Conservation (phyloP, 2,329 filamentous ascomycete genomes). For the Colletotrichum magnum region DNA sequence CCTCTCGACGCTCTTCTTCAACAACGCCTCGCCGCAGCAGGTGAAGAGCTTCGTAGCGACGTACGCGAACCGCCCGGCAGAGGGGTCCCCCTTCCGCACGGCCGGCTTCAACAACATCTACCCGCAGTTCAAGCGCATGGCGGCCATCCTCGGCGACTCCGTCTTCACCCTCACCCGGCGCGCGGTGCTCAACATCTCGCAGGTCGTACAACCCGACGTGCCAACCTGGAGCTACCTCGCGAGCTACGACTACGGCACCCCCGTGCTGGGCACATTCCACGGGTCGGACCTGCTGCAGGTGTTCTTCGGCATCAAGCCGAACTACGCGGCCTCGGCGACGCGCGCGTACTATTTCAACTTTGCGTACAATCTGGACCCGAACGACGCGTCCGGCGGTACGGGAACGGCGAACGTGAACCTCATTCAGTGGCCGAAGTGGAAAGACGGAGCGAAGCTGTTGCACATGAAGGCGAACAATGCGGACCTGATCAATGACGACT, state of each 20-base stretch:
- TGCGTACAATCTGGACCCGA: constrained; percentile 70
- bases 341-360: constrained; percentile 73
- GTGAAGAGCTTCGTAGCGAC: constrained; percentile 64
- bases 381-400: constrained; percentile 54
- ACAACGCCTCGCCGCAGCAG: constrained; percentile 47
- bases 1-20: constrained; percentile 63
- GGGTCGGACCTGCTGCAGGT: constrained; percentile 69
- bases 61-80: constrained; percentile 64
- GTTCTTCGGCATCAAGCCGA: constrained; percentile 65
- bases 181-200: constrained; percentile 61
- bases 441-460: constrained; percentile 50
- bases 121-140: constrained; percentile 75
- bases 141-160: constrained; percentile 74
- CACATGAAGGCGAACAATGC: constrained; percentile 38
- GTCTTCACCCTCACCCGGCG: constrained; percentile 61
- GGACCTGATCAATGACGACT: constrained; percentile 41
- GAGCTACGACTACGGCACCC: constrained; percentile 71
- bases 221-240: constrained; percentile 73
- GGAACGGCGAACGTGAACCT: constrained; percentile 24
- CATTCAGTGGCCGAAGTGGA: constrained; percentile 57
- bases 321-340: constrained; percentile 62
- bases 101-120: constrained; percentile 71
- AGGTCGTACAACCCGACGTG: constrained; percentile 58
- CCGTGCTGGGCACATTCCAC: constrained; percentile 76
- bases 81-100: constrained; percentile 74